Evolutionary conservation across 2,329 filamentous ascomycete species (phyloP), one percentile per base, ranked within the genome.

Genomic region (Fusarium begoniae): DNA sequence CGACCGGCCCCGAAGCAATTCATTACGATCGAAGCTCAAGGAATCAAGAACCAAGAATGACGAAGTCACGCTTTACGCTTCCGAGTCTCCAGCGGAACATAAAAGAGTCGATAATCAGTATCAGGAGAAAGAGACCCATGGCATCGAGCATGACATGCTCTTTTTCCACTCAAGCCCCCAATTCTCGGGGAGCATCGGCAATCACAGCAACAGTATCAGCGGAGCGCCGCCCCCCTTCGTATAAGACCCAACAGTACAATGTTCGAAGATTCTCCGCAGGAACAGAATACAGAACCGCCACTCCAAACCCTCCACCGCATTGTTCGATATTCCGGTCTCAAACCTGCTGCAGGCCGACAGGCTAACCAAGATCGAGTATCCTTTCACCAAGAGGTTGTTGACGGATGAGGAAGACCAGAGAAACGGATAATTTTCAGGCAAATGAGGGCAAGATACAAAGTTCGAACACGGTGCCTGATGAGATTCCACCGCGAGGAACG

Each of bases 61-160:
- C 0, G 14, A 28, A 30, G 45, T 2, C 45, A 48, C 7, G 8
- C 3, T 48, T 28, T n/a, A n/a, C 28, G 26, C 14, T 30, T 30
- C 26, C 0, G 0, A n/a, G 11, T 13, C 10, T 17, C 17, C 1
- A 48, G 4, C 4, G 0, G 6, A 30, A 8, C 6, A 17, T 17
- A 4, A 7, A n/a, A 5, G 20, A 30, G 26, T 9, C 10, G 48
- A 15, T 20, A 4, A 3, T 48, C 3, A 15, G 12, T 14, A 51
- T 6, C 30, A 11, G 8, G 5, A 4, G 12, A 10, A 51, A 0
- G 6, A 24, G 6, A 24, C 8, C 1, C 8, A 5, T 24, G 11
- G 12, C 2, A 8, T 35, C 2, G 48, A 51, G 8, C 30, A 1
- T 8, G 6, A 2, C 4, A 35, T 15, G 3, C 8, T 14, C 1